Conservation (phyloP, 805 yeast genomes). For the Spathaspora passalidarum region DNA sequence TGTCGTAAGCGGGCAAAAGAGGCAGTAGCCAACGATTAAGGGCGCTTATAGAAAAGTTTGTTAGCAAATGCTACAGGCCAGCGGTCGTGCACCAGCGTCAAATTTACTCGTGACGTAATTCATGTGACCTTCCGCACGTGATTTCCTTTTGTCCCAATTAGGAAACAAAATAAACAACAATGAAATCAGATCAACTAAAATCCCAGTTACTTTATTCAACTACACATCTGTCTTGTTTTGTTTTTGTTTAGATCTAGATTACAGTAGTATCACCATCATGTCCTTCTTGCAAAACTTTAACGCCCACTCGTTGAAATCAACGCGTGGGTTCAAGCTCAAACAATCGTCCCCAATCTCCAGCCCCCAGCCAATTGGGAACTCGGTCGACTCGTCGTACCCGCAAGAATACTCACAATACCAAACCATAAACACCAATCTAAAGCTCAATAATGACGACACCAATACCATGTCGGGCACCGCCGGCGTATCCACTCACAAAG, state of each 20-base stretch:
- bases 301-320: conserved; percentile 39
- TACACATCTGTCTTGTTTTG: neutral
- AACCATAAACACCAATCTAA: conserved; percentile 22
- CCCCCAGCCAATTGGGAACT: conserved; percentile 35
- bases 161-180: conserved; percentile 5
- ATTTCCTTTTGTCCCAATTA: neutral
- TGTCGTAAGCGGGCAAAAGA: too few relatives aligned
- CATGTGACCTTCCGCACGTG: neutral
- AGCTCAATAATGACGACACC: neutral
- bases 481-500: conserved; percentile 57
- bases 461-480: conserved; percentile 11
- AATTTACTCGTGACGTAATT: neutral
- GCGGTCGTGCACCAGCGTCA: neutral
- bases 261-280: conserved; percentile 16
- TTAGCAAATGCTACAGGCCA: neutral
- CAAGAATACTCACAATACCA: conserved; percentile 18
- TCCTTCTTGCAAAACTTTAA: conserved; percentile 44
- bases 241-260: neutral
- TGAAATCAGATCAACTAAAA: neutral
- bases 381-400: conserved; percentile 21
- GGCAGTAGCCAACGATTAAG: neutral
- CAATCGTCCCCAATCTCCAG: conserved; percentile 37
- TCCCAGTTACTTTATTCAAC: neutral
- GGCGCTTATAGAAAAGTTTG: neutral
- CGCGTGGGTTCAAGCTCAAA: conserved; percentile 43